Evolutionary conservation across 2,329 filamentous ascomycete genomes (phyloP).

Genomic region (Talaromyces atroroseus): DNA sequence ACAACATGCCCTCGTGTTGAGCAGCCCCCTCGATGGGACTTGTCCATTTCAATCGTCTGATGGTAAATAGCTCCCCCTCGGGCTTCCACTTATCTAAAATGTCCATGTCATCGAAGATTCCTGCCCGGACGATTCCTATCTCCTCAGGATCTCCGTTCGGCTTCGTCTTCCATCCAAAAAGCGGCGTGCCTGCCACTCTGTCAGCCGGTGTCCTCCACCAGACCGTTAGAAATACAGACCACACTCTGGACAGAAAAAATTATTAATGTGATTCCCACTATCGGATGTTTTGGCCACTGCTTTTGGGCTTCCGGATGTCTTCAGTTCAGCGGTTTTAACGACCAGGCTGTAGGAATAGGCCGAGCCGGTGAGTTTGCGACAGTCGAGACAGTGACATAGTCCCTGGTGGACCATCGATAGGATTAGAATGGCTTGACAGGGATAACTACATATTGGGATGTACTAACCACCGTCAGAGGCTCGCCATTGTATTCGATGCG

Average conservation of each 20-base stretch:
- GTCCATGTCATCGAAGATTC: constrained; percentile 29
- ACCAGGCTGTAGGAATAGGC: constrained; percentile 28
- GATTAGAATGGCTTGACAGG: constrained; percentile 9
- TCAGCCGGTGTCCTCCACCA: constrained; percentile 22
- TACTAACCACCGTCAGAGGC: constrained; percentile 25
- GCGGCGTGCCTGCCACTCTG: constrained; percentile 2
- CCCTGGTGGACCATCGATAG: constrained; percentile 21
- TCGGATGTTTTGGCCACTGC: constrained; percentile 31
- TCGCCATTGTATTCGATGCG: constrained; percentile 29
- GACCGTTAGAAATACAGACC: constrained; percentile 21
- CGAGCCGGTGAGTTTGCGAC: constrained; percentile 33
- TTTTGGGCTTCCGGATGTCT: constrained; percentile 29
- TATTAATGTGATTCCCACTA: constrained; percentile 31
- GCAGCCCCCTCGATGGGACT: neutral
- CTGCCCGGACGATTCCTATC: constrained; percentile 29
- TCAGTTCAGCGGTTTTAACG: constrained; percentile 24
- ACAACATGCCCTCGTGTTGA: neutral
- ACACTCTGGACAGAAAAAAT: constrained; percentile 35
- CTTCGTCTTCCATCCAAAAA: constrained; percentile 9
- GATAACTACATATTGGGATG: neutral
- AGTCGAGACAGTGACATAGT: constrained; percentile 36
- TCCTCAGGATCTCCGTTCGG: constrained; percentile 18
- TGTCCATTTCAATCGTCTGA: neutral
- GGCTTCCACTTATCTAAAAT: constrained; percentile 27
- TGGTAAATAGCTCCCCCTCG: constrained; percentile 26